Base-by-base conservation (phyloP, 2,329 filamentous ascomycete genomes). In the Claviceps capensis region DNA sequence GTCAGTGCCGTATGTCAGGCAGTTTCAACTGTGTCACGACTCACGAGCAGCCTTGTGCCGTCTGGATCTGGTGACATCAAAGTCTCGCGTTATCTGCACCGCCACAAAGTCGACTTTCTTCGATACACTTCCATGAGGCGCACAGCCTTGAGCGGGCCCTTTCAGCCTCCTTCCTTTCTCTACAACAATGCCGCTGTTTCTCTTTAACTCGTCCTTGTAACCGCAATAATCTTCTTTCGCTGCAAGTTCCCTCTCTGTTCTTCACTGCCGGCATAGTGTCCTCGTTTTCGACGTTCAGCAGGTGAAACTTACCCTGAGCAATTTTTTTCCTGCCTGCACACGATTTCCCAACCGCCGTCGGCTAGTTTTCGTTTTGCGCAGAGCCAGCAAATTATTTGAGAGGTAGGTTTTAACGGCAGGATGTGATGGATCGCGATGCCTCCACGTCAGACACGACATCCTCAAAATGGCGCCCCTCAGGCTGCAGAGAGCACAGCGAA, bases 51-150 rank as follows among this genome's bases (percentile, higher is more conserved):
- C 40, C 38, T 41, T 5, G 40, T 13, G 34, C 17, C 19, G 19
- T 19, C 19, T 19, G 19, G 14, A n/a, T 4, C 34, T 42, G 11
- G 19, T 11, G 6, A 22, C 1, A 14, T 19, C 42, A 13, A 26
- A 40, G 57, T 53, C 49, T 42, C 42, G 48, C 56, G 49, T 43
- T 54, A 56, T 50, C 53, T 42, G 63, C 64, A 68, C 65, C 63
- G 65, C 66, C 67, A 69, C 66, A 62, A 55, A 59, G 60, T 69
- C 67, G 64, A 69, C 62, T 50, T 65, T 65, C 66, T 70, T 70
- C 67, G 60, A 69, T 65, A 62, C 60, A 63, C 54, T 70, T 70
- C 67, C 67, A 69, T 70, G 68, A 67, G 67, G 66, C 66, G 66
- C 63, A 65, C 58, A 58, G 57, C 57, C 57, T 59, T 54, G 57